Base-by-base conservation (phyloP, 2,329 filamentous ascomycete genomes). In the Nemania sp. region DNA sequence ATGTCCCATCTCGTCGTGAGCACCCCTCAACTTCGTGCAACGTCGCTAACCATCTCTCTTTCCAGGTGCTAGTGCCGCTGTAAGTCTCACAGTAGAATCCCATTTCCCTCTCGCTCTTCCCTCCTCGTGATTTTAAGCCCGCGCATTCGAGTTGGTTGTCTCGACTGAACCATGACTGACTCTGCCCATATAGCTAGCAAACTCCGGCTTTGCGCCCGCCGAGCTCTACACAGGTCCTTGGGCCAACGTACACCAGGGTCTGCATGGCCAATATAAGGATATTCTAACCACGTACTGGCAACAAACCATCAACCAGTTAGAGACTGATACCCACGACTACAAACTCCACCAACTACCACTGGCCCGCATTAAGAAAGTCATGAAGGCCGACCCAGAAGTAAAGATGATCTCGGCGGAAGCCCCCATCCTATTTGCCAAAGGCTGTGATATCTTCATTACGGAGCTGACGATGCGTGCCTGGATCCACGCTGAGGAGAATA, bases 351-450 rank as follows among this genome's bases (percentile, higher is more conserved):
- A 98, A 80, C 87, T 99, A 45, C 96, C 96, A 1, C 87, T 99
- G 47, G 96, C 96, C n/a, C 92, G 96, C 62, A 99, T 99, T 84
- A 99, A 99, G 86, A 99, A 99, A 81, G 96, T 99, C 73, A 99
- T 99, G 96, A 99, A 99, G 83, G 96, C 96, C 0, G 96, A 99
- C 74, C 96, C 96, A 0, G 96, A 99, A 77, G 96, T 99, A 55
- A 99, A 99, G 85, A 99, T 99, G 96, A 99, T 99, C 71, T 98
- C 94, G 3, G 96, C 96, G 8, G 96, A 99, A 82, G 96, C 96
- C 1, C 96, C 96, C 1, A 99, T 99, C 74, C 86, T 99, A 15
- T 99, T 99, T 77, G 96, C 96, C 59, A 99, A 99, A 82, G 96
- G 95, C 43, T 98, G 96, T 81, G 96, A 99, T 78, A 98, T 98